Percentiles rank a stretch among this genome's conserved stretches.
Conservation (phyloP, 2,329 filamentous ascomycete species). For the Beauveria caledonica region DNA sequence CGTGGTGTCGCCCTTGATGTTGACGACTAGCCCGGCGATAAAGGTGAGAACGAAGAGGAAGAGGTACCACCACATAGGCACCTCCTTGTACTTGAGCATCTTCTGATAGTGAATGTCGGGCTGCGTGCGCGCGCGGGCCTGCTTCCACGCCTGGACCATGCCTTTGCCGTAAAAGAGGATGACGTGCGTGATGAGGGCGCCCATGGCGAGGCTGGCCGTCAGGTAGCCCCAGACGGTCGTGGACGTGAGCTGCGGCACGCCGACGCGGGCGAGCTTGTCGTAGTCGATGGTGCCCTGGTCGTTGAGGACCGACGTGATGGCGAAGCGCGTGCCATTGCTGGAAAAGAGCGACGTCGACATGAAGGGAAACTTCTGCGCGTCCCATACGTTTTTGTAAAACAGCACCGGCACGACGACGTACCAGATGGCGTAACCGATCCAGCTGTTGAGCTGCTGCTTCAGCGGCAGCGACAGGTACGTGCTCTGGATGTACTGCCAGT, state of each 20-base stretch:
- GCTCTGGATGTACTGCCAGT: conserved; percentile 36
- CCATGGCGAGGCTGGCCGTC: conserved; percentile 23
- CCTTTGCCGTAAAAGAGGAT: conserved; percentile 16
- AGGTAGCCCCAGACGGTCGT: conserved; percentile 21
- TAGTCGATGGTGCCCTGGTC: conserved; percentile 19
- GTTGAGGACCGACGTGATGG: conserved; percentile 17
- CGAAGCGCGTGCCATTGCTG: conserved; percentile 19
- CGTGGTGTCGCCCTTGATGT: conserved; percentile 27
- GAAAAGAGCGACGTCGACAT: conserved; percentile 23
- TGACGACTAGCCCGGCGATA: conserved; percentile 26
- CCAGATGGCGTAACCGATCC: conserved; percentile 29
- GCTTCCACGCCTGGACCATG: conserved; percentile 15
- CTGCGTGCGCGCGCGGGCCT: conserved; percentile 15
- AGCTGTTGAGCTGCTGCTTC: conserved; percentile 28
- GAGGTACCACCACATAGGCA: conserved; percentile 29
- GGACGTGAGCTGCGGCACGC: conserved; percentile 21
- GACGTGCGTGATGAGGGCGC: conserved; percentile 17
- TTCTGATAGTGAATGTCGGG: conserved; percentile 33
- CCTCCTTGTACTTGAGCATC: conserved; percentile 33
- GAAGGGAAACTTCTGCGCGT: conserved; percentile 24
- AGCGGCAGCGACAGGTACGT: conserved; percentile 28
- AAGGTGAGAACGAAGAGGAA: conserved; percentile 24
- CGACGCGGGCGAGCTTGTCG: conserved; percentile 18
- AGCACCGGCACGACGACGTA: conserved; percentile 27
- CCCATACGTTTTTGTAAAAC: conserved; percentile 35